phyloP scores from a whole-genome alignment of 169 alveolate genomes.

The Plasmodium gonderi region DNA sequence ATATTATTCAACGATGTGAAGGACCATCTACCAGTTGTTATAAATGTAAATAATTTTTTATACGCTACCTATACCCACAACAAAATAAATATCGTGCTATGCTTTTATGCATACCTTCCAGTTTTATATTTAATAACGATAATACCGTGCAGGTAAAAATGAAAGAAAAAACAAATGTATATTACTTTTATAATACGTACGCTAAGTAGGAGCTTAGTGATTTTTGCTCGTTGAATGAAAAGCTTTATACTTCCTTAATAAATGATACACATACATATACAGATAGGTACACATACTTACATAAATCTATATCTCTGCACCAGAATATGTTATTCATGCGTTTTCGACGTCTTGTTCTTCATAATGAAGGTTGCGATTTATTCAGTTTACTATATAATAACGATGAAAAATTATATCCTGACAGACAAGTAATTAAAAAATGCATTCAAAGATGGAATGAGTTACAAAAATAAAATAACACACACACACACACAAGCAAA shows the following conservation, averaged over 20 bases:
- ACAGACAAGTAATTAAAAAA: slow-evolving; percentile 61
- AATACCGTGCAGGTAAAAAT: slow-evolving; percentile 68
- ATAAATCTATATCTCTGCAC: background rate
- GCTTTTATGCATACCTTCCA: slow-evolving; percentile 63
- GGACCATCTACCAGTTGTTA: slow-evolving; percentile 49
- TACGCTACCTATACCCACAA: slow-evolving; percentile 68
- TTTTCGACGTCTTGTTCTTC: slow-evolving; percentile 44
- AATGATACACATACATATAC: background rate
- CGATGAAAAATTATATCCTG: slow-evolving; percentile 66
- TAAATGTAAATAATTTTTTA: slow-evolving; percentile 45
- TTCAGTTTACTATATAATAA: slow-evolving; percentile 50
- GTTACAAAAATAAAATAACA: background rate
- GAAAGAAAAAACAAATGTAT: background rate
- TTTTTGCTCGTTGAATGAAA: background rate
- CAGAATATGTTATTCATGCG: slow-evolving; percentile 62
- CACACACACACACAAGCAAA: background rate
- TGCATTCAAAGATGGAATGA: background rate
- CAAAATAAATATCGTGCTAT: slow-evolving; percentile 56
- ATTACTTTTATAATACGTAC: background rate
- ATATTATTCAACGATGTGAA: slow-evolving; percentile 54
- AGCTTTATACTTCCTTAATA: background rate
- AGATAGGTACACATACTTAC: background rate
- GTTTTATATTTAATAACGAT: slow-evolving; percentile 58
- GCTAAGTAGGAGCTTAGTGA: background rate
- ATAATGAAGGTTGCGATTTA: slow-evolving; percentile 57